phyloP scores from a whole-genome alignment of 2,329 filamentous ascomycete genomes.

The Fusarium phyllophilum region DNA sequence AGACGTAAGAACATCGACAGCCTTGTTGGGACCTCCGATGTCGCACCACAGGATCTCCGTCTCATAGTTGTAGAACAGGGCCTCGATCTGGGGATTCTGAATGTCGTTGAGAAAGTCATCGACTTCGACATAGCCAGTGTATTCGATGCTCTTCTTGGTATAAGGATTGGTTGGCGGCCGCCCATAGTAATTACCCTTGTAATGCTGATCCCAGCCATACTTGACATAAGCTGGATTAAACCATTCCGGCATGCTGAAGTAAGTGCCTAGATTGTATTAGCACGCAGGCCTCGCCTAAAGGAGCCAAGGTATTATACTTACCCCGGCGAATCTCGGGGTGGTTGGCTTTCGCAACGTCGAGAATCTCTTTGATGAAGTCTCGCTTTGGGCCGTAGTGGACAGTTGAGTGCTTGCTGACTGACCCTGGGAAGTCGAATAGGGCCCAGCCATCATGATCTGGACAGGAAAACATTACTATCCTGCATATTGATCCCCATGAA shows the following conservation, averaged over 20 bases:
- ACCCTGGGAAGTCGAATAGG: background rate
- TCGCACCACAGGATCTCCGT: background rate
- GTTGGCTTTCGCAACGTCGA: background rate
- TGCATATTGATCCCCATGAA: background rate
- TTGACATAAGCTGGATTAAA: background rate
- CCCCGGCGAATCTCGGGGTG: background rate
- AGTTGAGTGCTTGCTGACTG: background rate
- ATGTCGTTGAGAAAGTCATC: background rate
- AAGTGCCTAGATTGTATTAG: background rate
- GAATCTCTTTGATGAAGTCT: background rate
- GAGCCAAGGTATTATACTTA: no score
- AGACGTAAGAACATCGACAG: background rate
- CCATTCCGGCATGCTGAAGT: background rate
- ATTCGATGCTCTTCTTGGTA: background rate
- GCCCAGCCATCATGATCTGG: background rate
- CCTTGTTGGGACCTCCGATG: background rate
- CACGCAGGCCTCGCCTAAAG: no score
- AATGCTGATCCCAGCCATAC: background rate
- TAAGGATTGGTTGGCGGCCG: background rate
- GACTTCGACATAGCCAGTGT: background rate
- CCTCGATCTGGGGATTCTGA: background rate
- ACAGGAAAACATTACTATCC: accelerated
- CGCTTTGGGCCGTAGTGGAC: background rate
- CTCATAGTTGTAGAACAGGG: background rate
- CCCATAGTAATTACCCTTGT: background rate